These are phyloP conservation scores for Candida namnaoensis DNA, from an alignment of 805 yeast species.

Conservation along the genomic window DNA sequence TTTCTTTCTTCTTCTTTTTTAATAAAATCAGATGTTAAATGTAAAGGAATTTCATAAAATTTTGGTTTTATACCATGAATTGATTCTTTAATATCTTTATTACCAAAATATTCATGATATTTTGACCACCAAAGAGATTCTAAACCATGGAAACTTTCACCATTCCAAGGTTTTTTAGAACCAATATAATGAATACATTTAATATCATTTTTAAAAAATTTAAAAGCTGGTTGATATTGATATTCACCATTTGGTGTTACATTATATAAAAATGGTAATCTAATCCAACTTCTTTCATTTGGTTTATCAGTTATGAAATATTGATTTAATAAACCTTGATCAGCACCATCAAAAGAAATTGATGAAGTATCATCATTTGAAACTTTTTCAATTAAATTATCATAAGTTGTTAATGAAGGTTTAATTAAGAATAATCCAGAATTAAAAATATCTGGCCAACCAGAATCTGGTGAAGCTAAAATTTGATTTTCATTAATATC, in stretches of 20 bases:
- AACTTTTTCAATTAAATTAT: slow-evolving; percentile 25
- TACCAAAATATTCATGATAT: slow-evolving; percentile 13
- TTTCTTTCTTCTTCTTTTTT: slow-evolving; percentile 2
- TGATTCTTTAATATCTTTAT: slow-evolving; percentile 5
- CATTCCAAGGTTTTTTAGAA: slow-evolving; percentile 46
- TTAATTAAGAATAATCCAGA: slow-evolving; percentile 59
- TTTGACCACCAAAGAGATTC: slow-evolving; percentile 16
- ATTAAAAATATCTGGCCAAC: slow-evolving; percentile 88
- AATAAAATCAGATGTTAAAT: no score
- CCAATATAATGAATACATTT: slow-evolving; percentile 63
- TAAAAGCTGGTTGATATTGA: slow-evolving; percentile 65
- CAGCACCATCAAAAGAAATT: slow-evolving; percentile 69
- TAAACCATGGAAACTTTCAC: slow-evolving; percentile 7
- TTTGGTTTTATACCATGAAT: slow-evolving; percentile 17
- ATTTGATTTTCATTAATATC: slow-evolving; percentile 14
- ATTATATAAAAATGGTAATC: slow-evolving; percentile 74
- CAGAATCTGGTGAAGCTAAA: slow-evolving; percentile 58
- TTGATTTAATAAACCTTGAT: slow-evolving; percentile 77
- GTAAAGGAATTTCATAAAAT: slow-evolving; percentile 5
- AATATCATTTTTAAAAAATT: slow-evolving; percentile 36
- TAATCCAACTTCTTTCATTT: slow-evolving; percentile 40
- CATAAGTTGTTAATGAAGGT: slow-evolving; percentile 38
- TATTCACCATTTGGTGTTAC: slow-evolving; percentile 68
- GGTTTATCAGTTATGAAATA: slow-evolving; percentile 30
- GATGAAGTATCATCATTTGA: slow-evolving; percentile 21